phyloP scores from a whole-genome alignment of 2,329 filamentous ascomycete genomes.

The Phoma sp. region DNA sequence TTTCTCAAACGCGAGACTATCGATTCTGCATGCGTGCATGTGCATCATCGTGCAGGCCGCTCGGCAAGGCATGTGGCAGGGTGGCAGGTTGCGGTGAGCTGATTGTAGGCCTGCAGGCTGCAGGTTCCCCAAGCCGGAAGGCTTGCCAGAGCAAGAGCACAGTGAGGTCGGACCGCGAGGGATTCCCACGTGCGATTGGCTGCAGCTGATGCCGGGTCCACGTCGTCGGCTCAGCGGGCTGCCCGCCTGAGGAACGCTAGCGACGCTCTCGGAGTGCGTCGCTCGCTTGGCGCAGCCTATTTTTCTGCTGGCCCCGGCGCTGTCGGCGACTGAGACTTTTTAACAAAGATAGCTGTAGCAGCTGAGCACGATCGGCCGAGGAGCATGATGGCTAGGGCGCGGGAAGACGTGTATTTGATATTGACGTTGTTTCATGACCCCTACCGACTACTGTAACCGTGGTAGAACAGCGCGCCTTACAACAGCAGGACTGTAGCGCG shows the following conservation, averaged over 20 bases:
- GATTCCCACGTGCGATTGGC: slow-evolving; percentile 5
- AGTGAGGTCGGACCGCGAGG: slow-evolving; percentile 1
- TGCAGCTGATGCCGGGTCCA: slow-evolving; percentile 12
- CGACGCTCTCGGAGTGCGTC: slow-evolving; percentile 3
- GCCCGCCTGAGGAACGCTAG: slow-evolving; percentile 16
- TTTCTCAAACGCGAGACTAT: slow-evolving; percentile 11
- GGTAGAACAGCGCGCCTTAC: slow-evolving; percentile 6
- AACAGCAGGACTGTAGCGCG: slow-evolving; percentile 10
- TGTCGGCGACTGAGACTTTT: slow-evolving; percentile 2
- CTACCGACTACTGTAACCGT: slow-evolving; percentile 14
- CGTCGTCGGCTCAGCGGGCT: slow-evolving; percentile 17
- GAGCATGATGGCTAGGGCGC: slow-evolving; percentile 1
- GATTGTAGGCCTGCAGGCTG: slow-evolving; percentile 6
- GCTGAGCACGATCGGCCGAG: background rate
- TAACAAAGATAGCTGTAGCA: background rate
- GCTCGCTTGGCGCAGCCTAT: slow-evolving; percentile 16
- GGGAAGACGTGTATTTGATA: slow-evolving; percentile 14
- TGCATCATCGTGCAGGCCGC: slow-evolving; percentile 13
- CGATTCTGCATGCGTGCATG: slow-evolving; percentile 6
- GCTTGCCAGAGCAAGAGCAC: slow-evolving; percentile 5
- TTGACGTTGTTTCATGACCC: slow-evolving; percentile 20
- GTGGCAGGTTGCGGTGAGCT: slow-evolving; percentile 18
- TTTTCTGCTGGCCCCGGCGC: slow-evolving; percentile 18
- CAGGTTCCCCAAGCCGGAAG: slow-evolving; percentile 6
- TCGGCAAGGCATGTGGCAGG: background rate